Base-by-base conservation (phyloP, 352 stramenopile species). In the Saprolegnia diclina region DNA sequence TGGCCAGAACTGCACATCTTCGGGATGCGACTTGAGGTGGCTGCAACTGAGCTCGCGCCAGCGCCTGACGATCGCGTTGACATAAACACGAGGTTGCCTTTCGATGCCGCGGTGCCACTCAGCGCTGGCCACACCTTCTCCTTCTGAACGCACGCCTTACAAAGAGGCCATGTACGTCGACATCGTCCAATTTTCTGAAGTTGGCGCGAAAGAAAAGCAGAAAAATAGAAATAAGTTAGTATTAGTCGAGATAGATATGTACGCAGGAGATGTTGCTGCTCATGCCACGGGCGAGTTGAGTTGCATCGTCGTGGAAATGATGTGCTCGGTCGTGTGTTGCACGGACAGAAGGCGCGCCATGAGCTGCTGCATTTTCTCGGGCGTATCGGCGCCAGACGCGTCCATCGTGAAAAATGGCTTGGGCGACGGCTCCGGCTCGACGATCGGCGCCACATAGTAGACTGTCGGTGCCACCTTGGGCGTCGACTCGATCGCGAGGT, bases 261-360 rank as follows among this genome's bases (percentile, higher is more conserved):
- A 54, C 46, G 24, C n/a, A 54, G 24, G n/a, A 29, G 46, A 54
- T 29, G 46, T 6, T 29, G n/a, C 2, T 29, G 46, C 24, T 54
- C 24, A 54, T 29, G 46, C 46, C 24, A 54, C 46, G n/a, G 46
- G 46, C n/a, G 46, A 54, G 5, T 5, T 54, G 24, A 54, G 46
- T 5, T 54, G 46, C 46, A 29, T 54, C n/a, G 46, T 54, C 2
- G 46, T 54, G 2, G n/a, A 29, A 22, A 54, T 54, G 24, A 54
- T 54, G 46, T 54, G 46, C 46, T 54, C 46, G 46, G 46, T 54
- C n/a, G 46, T 54, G 24, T 54, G n/a, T 54, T 54, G 46, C 24
- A 54, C n/a, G 24, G 46, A 54, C n/a, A 54, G 46, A 54, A 54
- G 46, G 24, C 46, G 46, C n/a, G 46, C 46, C 46, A 54, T 54